These are phyloP conservation scores for Curvularia sp. DNA, from an alignment of 2,329 filamentous ascomycete genomes.

Conservation along the genomic window DNA sequence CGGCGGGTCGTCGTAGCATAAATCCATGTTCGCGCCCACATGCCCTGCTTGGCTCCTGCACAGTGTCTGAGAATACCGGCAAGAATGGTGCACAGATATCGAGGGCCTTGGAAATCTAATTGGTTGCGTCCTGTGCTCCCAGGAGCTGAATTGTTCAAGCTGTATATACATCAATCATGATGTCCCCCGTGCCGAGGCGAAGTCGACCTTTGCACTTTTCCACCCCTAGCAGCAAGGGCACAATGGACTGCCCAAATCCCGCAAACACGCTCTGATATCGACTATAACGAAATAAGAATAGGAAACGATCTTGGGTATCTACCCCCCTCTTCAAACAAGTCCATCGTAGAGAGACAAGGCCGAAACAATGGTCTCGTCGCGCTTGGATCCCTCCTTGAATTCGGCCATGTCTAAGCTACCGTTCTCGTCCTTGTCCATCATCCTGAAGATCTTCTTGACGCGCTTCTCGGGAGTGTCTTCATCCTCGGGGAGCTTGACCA, in stretches of 20 bases:
- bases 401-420: constrained; percentile 95
- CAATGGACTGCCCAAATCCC: constrained; percentile 39
- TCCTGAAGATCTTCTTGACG: constrained; percentile 96
- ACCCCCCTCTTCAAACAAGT: constrained; percentile 68
- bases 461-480: constrained; percentile 99
- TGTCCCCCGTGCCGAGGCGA: constrained; percentile 45
- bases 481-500: constrained; percentile 98
- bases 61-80: not conserved
- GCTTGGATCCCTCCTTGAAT: constrained; percentile 99
- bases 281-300: constrained; percentile 38
- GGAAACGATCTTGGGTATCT: constrained; percentile 38
- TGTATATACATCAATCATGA: constrained; percentile 46
- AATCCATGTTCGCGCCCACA: not conserved
- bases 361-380: constrained; percentile 98
- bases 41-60: not conserved
- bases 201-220: constrained; percentile 35
- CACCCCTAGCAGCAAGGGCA: constrained; percentile 42
- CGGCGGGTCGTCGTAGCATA: not conserved
- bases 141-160: constrained; percentile 20
- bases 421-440: constrained; percentile 99
- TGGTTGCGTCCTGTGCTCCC: constrained; percentile 18
- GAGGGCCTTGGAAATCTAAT: constrained; percentile 6
- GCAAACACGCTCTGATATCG: constrained; percentile 51
- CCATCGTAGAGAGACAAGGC: constrained; percentile 96
- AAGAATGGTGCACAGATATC: not conserved